Conservation (phyloP, 257 asterid species). For the Gentiana dahurica region DNA sequence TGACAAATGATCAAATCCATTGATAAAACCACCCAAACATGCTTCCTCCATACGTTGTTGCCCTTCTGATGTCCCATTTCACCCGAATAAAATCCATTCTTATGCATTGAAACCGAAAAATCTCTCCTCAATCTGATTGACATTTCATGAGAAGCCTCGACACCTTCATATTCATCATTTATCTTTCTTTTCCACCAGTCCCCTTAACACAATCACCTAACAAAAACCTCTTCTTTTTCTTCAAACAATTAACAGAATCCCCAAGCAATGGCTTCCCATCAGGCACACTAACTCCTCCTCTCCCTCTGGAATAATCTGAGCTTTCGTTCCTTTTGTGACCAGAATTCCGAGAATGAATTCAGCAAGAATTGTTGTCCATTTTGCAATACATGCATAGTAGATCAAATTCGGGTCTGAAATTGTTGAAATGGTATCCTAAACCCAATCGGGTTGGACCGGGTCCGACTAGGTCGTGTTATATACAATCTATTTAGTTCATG, state of each 20-base stretch:
- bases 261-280: slow-evolving; percentile 12
- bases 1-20: slow-evolving; percentile 53
- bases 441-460: no score
- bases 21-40: slow-evolving; percentile 22
- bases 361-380: no score
- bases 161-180: not conserved
- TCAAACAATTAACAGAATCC: slow-evolving; percentile 22
- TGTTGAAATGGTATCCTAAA: no score
- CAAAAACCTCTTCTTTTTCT: slow-evolving; percentile 37
- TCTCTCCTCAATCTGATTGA: slow-evolving; percentile 10
- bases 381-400: no score
- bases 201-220: slow-evolving; percentile 3
- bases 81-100: slow-evolving; percentile 24
- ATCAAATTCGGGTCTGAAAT: no score
- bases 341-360: slow-evolving; percentile 21
- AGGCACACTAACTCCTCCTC: slow-evolving; percentile 13
- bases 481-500: no score
- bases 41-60: slow-evolving; percentile 68
- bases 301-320: slow-evolving; percentile 18
- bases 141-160: not conserved
- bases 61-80: slow-evolving; percentile 39
- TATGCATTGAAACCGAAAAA: slow-evolving; percentile 22
- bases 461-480: no score
- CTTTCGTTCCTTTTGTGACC: slow-evolving; percentile 17
- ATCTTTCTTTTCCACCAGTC: slow-evolving; percentile 1